Evolutionary conservation across 192 early-diverging fungal genomes (phyloP), one percentile per base, ranked within the genome.

Genomic region (Powellomyces hirtus): DNA sequence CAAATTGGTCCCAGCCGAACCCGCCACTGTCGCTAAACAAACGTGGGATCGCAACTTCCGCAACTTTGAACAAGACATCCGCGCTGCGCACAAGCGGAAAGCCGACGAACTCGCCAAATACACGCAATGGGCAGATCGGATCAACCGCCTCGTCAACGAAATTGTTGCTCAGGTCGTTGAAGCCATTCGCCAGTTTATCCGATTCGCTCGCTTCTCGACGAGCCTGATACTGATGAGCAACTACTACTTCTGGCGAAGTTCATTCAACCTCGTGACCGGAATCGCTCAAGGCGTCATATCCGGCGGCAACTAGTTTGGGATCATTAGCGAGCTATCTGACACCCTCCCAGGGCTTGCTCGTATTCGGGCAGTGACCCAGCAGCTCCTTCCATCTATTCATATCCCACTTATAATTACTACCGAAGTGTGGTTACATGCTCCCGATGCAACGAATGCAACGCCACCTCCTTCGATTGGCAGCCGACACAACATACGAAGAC

Each of bases 41-140:
- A 78, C 76, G 11, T 84, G 82, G 82, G 78, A 84, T 22, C 51
- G 82, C 20, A 84, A 84, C 64, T 84, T 75, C 67, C 64, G 71
- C 40, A 69, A 67, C 55, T 80, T 84, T 67, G 65, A 79, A 37
- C 62, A 51, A n/a, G 77, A 79, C 37, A 63, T 84, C 24, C 63
- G 73, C 2, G 75, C 77, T 10, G 78, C 82, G 24, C 75, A 84
- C 64, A 36, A 40, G 16, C 59, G 74, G 18, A 76, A 78, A 56
- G 14, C 65, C 18, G 70, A 77, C 40, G 81, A 78, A 35, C 62
- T 76, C 36, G 69, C 76, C 26, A 64, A 71, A 59, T 70, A 75
- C 30, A 72, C 68, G 22, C 74, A 60, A 55, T 84, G 82, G 82
- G 73, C 58, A 31, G 82, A 80, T 51, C 36, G 72, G 22, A 58